Base-by-base conservation (phyloP, 2,329 filamentous ascomycete genomes). In the Dryadomyces sulphureus region DNA sequence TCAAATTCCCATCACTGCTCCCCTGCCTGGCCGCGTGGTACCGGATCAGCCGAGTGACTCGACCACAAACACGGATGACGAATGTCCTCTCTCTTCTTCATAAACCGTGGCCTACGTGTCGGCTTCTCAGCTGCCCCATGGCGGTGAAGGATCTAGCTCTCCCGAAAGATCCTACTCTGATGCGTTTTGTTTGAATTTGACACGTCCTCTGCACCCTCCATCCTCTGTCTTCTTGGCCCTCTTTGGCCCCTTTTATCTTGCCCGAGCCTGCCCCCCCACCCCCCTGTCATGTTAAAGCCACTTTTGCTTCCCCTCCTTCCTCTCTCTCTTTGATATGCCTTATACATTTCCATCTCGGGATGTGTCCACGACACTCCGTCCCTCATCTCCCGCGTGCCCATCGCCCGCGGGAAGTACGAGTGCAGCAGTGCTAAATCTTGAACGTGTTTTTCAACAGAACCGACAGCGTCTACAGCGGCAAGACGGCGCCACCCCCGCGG, bases 381-480 rank as follows among this genome's bases (percentile, higher is more conserved):
- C 43, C 24, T 21, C 21, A 1, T 25, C n/a, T n/a, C 34, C 43
- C 2, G 38, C 24, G 2, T 32, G 27, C 7, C 11, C 27, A 4
- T 41, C 5, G n/a, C 38, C 32, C 14, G 11, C 30, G 62, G 49
- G 60, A 63, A 55, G 62, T 67, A 45, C 49, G 79, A 79, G 70
- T 67, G 68, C 68, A 64, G 76, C 76, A 50, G 66, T 69, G 65
- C 74, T 78, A 70, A 80, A 70, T 61, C 74, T 81, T 57, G 69
- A 72, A 66, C 72, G 70, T 69, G 64, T 80, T 51, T 68, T 72
- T 56, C 66, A 76, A 63, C 77, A 81, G 77, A 75, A 75, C 56
- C 67, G 66, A 49, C 63, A 68, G 54, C 68, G 65, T 57, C 61
- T 69, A 39, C 66, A 70, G 45, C 69, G 64, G 51, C 68, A 69